phyloP scores from a whole-genome alignment of 805 yeast genomes.

The Jamesozyma piceae region DNA sequence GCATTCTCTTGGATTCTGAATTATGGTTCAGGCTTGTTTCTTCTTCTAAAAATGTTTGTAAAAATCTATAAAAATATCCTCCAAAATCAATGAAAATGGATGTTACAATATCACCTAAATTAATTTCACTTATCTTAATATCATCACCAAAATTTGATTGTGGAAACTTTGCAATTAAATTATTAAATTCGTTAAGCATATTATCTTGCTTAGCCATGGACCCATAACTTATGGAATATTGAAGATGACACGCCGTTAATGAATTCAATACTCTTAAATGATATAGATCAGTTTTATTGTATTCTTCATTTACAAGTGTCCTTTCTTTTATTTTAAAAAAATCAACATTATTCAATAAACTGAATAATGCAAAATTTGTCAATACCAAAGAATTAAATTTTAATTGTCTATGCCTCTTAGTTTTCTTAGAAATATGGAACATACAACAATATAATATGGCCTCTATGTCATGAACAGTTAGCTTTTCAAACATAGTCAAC shows the following conservation, averaged over 20 bases:
- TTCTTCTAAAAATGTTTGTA: conserved; percentile 5
- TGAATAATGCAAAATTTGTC: conserved; percentile 44
- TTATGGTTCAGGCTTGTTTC: not conserved
- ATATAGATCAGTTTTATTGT: conserved; percentile 36
- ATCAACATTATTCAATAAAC: conserved; percentile 39
- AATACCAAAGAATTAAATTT: conserved; percentile 44
- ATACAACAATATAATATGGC: conserved; percentile 47
- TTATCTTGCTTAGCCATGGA: conserved; percentile 23
- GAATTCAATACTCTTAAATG: conserved; percentile 48
- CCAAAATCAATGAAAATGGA: conserved; percentile 22
- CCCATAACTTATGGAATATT: conserved; percentile 42
- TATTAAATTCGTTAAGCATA: conserved; percentile 32
- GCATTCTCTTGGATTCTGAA: conserved; percentile 1
- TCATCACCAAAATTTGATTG: conserved; percentile 45
- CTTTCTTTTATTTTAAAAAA: conserved; percentile 35
- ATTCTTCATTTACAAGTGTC: conserved; percentile 23
- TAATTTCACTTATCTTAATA: conserved; percentile 43
- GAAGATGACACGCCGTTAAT: conserved; percentile 43
- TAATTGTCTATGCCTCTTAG: conserved; percentile 37
- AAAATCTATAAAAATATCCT: conserved; percentile 17
- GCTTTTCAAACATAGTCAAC: conserved; percentile 39
- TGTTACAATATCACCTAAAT: conserved; percentile 32
- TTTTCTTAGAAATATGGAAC: conserved; percentile 46
- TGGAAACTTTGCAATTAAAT: conserved; percentile 39
- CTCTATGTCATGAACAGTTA: conserved; percentile 52